These are phyloP conservation scores for Asclepias syriaca DNA, from an alignment of 257 asterid genomes.

Conservation along the genomic window DNA sequence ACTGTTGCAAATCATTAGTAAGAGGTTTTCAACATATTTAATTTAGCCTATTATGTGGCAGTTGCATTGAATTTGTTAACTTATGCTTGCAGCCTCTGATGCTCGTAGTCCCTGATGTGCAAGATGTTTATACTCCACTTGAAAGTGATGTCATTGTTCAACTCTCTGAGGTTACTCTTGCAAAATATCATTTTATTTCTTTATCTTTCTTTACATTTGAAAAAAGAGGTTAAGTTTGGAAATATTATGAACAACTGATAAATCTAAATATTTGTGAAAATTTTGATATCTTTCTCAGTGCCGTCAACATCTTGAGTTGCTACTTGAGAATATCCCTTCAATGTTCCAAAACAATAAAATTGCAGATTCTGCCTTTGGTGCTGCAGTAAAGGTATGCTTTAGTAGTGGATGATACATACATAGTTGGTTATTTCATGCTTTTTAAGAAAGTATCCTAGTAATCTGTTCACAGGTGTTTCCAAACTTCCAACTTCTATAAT, in stretches of 20 bases:
- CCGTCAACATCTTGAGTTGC: constrained; percentile 75
- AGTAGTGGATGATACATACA: background rate
- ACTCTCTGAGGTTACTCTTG: constrained; percentile 68
- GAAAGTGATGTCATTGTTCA: constrained; percentile 85
- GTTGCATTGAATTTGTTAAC: constrained; percentile 19
- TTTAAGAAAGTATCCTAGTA: background rate
- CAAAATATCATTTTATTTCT: background rate
- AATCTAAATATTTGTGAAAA: constrained; percentile 8
- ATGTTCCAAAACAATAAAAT: constrained; percentile 78
- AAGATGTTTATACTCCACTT: constrained; percentile 96
- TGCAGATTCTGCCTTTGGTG: constrained; percentile 92
- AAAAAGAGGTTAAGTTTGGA: background rate
- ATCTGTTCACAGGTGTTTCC: background rate
- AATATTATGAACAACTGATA: background rate
- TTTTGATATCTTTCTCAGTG: constrained; percentile 49
- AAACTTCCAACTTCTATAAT: background rate
- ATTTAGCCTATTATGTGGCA: background rate
- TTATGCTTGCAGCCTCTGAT: constrained; percentile 73
- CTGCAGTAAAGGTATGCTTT: constrained; percentile 74
- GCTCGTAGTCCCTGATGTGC: constrained; percentile 97
- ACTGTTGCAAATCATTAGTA: background rate
- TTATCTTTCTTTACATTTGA: background rate
- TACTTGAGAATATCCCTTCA: constrained; percentile 81
- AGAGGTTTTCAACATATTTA: background rate
- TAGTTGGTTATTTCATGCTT: background rate